Evolutionary conservation across 768 basidiomycete species (phyloP), one percentile per base, ranked within the genome.

Genomic region (Sistotremastrum suecicum): DNA sequence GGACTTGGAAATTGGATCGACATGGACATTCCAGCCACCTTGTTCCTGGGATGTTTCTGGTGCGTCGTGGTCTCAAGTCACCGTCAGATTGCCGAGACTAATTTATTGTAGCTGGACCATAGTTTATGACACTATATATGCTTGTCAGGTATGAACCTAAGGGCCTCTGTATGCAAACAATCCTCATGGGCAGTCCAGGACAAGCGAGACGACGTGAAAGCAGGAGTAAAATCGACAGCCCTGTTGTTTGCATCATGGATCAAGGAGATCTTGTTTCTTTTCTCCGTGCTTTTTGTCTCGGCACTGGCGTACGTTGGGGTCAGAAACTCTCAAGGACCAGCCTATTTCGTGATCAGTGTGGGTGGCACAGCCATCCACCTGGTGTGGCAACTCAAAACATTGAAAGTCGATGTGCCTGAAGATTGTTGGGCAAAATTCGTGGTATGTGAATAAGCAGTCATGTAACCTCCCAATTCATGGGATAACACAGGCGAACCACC

Each of bases 151-250:
- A 30, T 8, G 9, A 9, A 5, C 33, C 4, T 5, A 41, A 29
- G 20, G 20, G 20, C 20, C 20, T 20, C 20, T 20, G 20, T 20
- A 20, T 20, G 20, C 20, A 20, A 20, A 20, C 20, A 30, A 7
- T 10, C 8, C 29, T n/a, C 29, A 11, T 20, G 40, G 29, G 29
- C 29, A 41, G 37, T 33, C 8, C 10, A 36, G 64, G 78, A 79
- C 56, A 74, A 72, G 49, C 57, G 60, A 31, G 78, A 79, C 60
- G 78, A 80, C 52, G 57, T 71, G 28, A 59, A 65, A 39, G 76
- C 69, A 10, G 74, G 74, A 35, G 72, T 80, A 42, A 75, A 76
- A 56, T 78, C 76, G 1, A 79, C 75, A 40, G 76, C 77, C 0
- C 59, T 79, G 9, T 66, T 77, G n/a, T 79, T 79, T 56, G 74